These are phyloP conservation scores for Cryptococcus sp. DNA, from an alignment of 1,284 basidiomycete genomes.

Conservation along the genomic window DNA sequence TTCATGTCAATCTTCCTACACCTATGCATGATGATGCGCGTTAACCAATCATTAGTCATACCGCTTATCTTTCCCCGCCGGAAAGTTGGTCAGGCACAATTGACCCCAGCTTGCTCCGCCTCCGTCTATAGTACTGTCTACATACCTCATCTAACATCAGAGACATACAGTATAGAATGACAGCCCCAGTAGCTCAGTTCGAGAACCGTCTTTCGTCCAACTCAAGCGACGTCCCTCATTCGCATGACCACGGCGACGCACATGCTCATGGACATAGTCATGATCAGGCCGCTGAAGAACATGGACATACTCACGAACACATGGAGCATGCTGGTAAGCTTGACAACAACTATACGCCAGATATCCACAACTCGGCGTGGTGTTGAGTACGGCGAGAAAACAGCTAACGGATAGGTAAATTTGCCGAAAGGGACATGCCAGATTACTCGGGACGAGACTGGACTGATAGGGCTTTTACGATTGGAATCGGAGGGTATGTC, in stretches of 20 bases:
- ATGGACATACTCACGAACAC: conserved; percentile 88
- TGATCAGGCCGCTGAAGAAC: conserved; percentile 52
- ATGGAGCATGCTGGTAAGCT: conserved; percentile 73
- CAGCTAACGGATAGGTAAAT: conserved; percentile 63
- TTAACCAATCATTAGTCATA: too few species aligned
- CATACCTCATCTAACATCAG: background rate
- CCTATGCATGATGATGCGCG: background rate
- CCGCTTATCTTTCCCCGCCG: too few species aligned
- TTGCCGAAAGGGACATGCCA: conserved; percentile 85
- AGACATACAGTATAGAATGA: background rate
- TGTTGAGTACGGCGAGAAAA: conserved; percentile 5
- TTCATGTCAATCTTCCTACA: background rate
- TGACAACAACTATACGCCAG: background rate
- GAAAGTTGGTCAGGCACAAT: background rate
- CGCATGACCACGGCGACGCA: conserved; percentile 19
- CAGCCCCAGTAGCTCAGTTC: background rate
- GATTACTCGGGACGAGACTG: conserved; percentile 82
- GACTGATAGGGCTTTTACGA: conserved; percentile 88
- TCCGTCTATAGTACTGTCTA: too few species aligned
- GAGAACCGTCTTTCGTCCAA: background rate
- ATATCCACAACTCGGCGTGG: background rate
- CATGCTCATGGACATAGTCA: conserved; percentile 16
- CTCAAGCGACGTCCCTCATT: conserved; percentile 5
- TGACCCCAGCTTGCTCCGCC: background rate
- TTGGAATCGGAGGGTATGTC: conserved; percentile 90